Base-by-base conservation (phyloP, 2,329 filamentous ascomycete genomes). In the Aureobasidium sp. region DNA sequence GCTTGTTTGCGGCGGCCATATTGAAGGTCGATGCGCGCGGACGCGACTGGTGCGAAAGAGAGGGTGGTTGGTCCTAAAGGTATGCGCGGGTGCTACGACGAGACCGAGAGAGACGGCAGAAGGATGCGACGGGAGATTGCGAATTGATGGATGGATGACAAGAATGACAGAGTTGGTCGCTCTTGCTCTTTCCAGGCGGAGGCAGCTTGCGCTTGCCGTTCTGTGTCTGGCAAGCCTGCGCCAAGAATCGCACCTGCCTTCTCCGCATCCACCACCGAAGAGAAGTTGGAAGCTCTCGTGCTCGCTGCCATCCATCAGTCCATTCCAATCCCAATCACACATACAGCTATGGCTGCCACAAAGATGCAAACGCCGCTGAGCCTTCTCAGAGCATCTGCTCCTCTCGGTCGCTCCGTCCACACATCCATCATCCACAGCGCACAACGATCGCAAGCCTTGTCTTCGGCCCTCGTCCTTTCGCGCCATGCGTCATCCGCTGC, bases 1-100 rank as follows among this genome's bases (percentile, higher is more conserved):
- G 92, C 79, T 96, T 96, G 84, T 96, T 93, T 57, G 76, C 73
- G 63, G 75, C 74, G 78, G 76, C 74, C 78, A 80, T 81, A 67
- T 44, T 73, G 67, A 62, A 41, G 48, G 50, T 42, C 42, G 30
- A 45, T 62, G 64, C 64, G 64, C 64, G 62, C 59, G 47, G 37
- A 62, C 59, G 64, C 64, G 62, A 45, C 55, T 48, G 41, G 15
- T 48, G 55, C n/a, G 32, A 30, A 29, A n/a, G 34, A 16, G n/a
- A 30, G 16, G 13, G 32, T 29, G 34, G 25, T 9, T n/a, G 44
- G 55, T 59, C 55, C 36, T 34, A n/a, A 30, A 36, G 16, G 13
- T 11, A 21, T 34, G 41, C 53, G 53, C 53, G 39, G 27, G 30
- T 45, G 41, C 30, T 45, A 29, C 39, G 41, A 30, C 39, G 41